Evolutionary conservation across 2,329 filamentous ascomycete species (phyloP), one percentile per base, ranked within the genome.

Genomic region (Pyrenophora graminea): DNA sequence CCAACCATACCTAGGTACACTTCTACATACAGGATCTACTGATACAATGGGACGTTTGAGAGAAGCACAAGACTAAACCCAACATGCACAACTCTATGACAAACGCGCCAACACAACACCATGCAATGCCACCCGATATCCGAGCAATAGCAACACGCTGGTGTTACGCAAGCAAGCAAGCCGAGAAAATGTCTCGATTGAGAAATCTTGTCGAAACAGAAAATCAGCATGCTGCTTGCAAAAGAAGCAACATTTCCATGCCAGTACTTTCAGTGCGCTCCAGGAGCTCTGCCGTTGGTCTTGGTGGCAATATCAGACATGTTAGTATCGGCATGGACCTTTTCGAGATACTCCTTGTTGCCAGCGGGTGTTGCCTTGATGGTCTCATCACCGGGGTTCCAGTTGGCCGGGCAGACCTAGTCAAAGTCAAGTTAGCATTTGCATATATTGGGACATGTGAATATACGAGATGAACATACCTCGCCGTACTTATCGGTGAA

Each of bases 401-500:
- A 76, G 66, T 75, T 75, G 19, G 72, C 73, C 19, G 74, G 74
- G 64, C 73, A 76, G 31, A 75, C 72, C 63, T 65, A 36, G 10
- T 17, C 15, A 12, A 6, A 31, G 15, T 32, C 5, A 30, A 18
- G 41, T 57, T 19, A 55, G 51, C 15, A 45, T 32, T 34, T 39
- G 45, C 9, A 47, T 33, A n/a, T 19, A 9, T 36, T 23, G 27
- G 4, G 27, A 49, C 4, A 27, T 17, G 8, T 18, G 30, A 9
- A n/a, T 8, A 12, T 23, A 31, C 12, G 23, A 18, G 17, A 21
- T 9, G 4, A 17, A 52, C 58, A 27, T 53, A 68, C 65, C 62
- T 74, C 73, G 63, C 73, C 73, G 58, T 75, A 74, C 56, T 75
- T 74, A 61, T 74, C 73, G 33, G 70, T 73, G 64, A 74, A 74